Evolutionary conservation across 1,284 basidiomycete genomes (phyloP), one percentile per base, ranked within the genome.

Genomic region (Tilletia indica): DNA sequence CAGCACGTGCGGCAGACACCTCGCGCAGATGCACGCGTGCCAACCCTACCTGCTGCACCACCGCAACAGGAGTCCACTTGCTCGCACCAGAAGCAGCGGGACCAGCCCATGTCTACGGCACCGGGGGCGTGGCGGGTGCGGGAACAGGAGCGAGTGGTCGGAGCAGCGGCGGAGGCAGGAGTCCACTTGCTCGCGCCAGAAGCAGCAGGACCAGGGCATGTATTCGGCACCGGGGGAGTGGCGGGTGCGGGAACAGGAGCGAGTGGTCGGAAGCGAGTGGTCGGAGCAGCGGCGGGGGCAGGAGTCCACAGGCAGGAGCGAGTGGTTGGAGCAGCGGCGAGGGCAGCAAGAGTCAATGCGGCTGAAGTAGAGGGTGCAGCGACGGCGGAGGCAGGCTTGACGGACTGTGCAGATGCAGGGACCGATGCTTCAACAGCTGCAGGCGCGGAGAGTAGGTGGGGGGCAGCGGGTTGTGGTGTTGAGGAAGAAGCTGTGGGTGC

Each of bases 401-500:
- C 38, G 48, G 56, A 14, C 47, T 56, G 61, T 14, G 61, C 36
- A 34, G 42, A 12, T 12, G 42, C 42, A 45, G 42, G 42, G 12
- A 12, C 12, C 51, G 51, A 54, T 6, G 19, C n/a, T 19, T 19
- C 19, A 19, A 6, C 51, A 4, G 51, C 51, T n/a, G 51, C 51
- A 42, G 8, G 67, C n/a, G 39, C 25, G 25, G 71, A 84, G 92
- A 97, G 89, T 99, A 99, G 88, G 99, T 99, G 87, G 94, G 96
- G 87, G 99, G 96, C 78, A 99, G 89, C 85, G 94, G 92, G 86
- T 92, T 88, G 76, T 96, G 96, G 77, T 96, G 90, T 99, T 97
- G 86, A 97, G 92, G 88, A 93, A 94, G 82, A 92, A 95, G 58
- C 6, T 11, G 58, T 19, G 6, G 58, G 16, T 4, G 58, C 6